These are phyloP conservation scores for Hansenula sp. DNA, from an alignment of 1,139 yeast genomes.

Conservation along the genomic window DNA sequence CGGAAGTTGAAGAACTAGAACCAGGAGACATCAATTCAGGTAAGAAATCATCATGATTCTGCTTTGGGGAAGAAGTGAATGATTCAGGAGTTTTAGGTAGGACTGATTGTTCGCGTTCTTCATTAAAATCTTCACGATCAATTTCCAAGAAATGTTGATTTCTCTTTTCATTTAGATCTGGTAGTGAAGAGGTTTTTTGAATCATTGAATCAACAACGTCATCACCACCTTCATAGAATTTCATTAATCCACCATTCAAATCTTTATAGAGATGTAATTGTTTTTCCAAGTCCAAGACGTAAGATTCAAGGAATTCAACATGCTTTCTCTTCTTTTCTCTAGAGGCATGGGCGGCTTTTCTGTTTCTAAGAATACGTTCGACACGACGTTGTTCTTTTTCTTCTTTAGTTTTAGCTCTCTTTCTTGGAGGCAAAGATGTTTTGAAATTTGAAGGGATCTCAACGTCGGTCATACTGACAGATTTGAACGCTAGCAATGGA, in stretches of 20 bases:
- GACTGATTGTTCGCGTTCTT: neutral
- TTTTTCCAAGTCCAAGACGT: conserved; percentile 47
- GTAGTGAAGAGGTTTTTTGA: conserved; percentile 10
- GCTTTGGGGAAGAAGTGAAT: conserved; percentile 15
- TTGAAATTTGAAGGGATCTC: conserved; percentile 32
- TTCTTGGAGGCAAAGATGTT: conserved; percentile 79
- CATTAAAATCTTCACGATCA: conserved; percentile 7
- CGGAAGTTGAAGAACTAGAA: conserved; percentile 8
- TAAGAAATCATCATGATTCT: conserved; percentile 8
- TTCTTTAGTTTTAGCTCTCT: conserved; percentile 93
- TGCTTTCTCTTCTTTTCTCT: conserved; percentile 95
- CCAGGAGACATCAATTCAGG: conserved; percentile 14
- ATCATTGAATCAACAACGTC: conserved; percentile 16
- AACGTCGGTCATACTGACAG: conserved; percentile 11
- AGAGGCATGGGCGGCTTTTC: conserved; percentile 97
- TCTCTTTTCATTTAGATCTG: conserved; percentile 19
- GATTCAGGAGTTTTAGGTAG: conserved; percentile 25
- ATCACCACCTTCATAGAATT: conserved; percentile 15
- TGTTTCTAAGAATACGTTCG: conserved; percentile 86
- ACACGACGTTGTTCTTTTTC: conserved; percentile 96
- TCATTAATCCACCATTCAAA: conserved; percentile 13
- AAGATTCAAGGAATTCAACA: conserved; percentile 77
- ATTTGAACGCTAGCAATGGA: neutral
- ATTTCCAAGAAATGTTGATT: conserved; percentile 15
- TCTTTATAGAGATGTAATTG: conserved; percentile 18